Evolutionary conservation across 176 grass and related monocot species (phyloP).

Genomic region (Leersia perrieri): DNA sequence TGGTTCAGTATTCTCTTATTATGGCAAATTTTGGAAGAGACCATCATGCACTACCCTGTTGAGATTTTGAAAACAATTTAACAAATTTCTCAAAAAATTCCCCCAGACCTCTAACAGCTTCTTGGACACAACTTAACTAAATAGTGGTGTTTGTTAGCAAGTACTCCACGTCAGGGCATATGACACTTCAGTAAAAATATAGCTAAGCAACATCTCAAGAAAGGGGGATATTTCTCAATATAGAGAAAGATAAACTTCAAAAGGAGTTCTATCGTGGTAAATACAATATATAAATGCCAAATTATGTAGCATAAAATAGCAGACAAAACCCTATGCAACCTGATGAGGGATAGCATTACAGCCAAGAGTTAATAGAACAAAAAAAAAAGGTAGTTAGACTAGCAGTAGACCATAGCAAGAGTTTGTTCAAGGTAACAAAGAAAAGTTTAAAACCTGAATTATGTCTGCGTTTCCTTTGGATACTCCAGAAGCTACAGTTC

Average conservation of each 20-base stretch:
- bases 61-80: background rate
- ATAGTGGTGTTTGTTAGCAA: background rate
- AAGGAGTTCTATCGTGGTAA: background rate
- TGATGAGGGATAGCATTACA: background rate
- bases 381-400: background rate
- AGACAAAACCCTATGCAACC: constrained; percentile 2
- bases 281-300: background rate
- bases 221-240: background rate
- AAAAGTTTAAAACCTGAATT: constrained; percentile 72
- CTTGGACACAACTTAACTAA: background rate
- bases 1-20: background rate
- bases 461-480: constrained; percentile 96
- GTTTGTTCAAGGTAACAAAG: constrained; percentile 8
- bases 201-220: background rate
- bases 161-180: background rate
- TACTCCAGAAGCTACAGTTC: constrained; percentile 99
- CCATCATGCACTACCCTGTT: background rate
- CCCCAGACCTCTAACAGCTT: background rate
- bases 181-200: background rate
- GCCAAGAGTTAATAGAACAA: background rate
- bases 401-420: background rate
- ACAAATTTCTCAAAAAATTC: background rate
- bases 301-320: background rate
- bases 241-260: background rate
- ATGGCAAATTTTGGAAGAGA: background rate